Base-by-base conservation (phyloP, 1,284 basidiomycete genomes). In the Pulveroboletus sp. region DNA sequence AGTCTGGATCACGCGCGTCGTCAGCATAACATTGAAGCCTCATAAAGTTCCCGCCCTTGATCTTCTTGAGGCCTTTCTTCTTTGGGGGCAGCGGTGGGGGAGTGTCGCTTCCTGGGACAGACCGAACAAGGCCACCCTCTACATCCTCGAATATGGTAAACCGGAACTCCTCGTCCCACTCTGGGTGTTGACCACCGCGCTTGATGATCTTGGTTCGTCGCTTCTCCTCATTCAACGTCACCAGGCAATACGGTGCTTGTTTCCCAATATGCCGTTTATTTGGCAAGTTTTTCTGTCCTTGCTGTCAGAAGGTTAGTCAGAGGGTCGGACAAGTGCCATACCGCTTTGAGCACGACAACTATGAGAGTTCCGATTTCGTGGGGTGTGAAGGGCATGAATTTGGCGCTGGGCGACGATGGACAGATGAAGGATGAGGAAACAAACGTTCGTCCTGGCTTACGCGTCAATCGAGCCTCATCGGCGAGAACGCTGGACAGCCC, bases 121-220 rank as follows among this genome's bases (percentile, higher is more conserved):
- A 77, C 49, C 80, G 75, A 26, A 80, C 77, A 26, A 86, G 72
- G 10, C 84, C 79, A 65, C 89, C 87, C 52, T 91, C 84, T 22
- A 82, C 77, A 62, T 94, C 92, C 68, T 96, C 94, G 64, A 82
- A 85, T 58, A 99, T 80, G 31, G 90, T 89, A 74, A 99, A 99
- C 44, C 97, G 89, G 63, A 99, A 81, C 76, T 99, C 96, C 69
- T 97, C 94, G 72, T 99, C 97, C 96, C 97, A 99, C 73, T 94
- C 92, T 10, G 96, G 97, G 73, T 97, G 94, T 73, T 99, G 96
- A 5, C 97, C 97, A 51, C 97, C 96, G 38, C 94, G 89, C 72
- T 94, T 96, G 74, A 98, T 92, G 10, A 94, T 86, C 73, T 91
- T 91, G 29, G 96, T 96, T 49, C 89, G 83, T 54, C 87, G 85